Percentiles rank a stretch among this genome's conserved stretches.
These are phyloP conservation scores for Pichia heedii DNA, from an alignment of 805 yeast genomes.

Conservation along the genomic window DNA sequence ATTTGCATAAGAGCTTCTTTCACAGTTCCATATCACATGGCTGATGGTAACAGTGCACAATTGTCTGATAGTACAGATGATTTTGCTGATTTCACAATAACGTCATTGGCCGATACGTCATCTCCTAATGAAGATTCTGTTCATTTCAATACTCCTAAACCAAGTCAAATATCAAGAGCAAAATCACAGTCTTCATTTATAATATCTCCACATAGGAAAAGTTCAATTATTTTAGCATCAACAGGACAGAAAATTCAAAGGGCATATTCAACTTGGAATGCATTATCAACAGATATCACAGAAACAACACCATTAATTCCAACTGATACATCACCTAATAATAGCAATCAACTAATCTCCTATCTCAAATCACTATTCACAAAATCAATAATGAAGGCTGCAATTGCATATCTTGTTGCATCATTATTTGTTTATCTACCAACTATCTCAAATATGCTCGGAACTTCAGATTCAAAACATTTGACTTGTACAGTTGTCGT, in stretches of 20 bases:
- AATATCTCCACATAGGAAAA: conserved; percentile 15
- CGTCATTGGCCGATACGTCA: not conserved
- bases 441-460: conserved; percentile 42
- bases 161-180: conserved; percentile 1
- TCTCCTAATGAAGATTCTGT: not conserved
- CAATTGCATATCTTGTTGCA: conserved; percentile 66
- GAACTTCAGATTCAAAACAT: conserved; percentile 67
- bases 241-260: conserved; percentile 32
- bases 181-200: conserved; percentile 14
- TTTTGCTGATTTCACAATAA: conserved; percentile 7
- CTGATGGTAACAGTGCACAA: too few relatives aligned
- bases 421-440: conserved; percentile 61
- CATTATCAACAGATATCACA: not conserved
- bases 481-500: conserved; percentile 76
- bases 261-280: conserved; percentile 23
- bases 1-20: too few relatives aligned
- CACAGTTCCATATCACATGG: too few relatives aligned
- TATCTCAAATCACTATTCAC: conserved; percentile 5
- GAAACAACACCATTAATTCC: not conserved
- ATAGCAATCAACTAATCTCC: too few relatives aligned
- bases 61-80: not conserved
- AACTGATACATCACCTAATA: too few relatives aligned
- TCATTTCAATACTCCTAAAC: too few relatives aligned
- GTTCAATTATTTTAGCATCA: conserved; percentile 37
- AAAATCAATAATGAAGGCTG: conserved; percentile 40